These are phyloP conservation scores for Asterionellopsis glacialis DNA, from an alignment of 108 stramenopile species.

Conservation along the genomic window DNA sequence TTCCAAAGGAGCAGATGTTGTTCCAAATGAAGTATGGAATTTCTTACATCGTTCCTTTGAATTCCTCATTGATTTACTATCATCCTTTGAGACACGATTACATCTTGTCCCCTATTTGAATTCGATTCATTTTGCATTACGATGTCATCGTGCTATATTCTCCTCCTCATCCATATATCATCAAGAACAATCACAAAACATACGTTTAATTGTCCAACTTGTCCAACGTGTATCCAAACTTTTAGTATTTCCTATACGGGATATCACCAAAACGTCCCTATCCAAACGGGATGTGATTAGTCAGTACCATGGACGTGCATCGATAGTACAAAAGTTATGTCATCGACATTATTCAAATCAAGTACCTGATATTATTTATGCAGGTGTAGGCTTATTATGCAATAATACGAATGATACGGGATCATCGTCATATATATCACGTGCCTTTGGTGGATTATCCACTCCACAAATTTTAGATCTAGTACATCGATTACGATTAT, in stretches of 20 bases:
- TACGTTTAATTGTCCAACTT: constrained; percentile 35
- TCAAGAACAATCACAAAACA: constrained; percentile 21
- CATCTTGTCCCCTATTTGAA: constrained; percentile 46
- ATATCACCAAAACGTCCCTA: constrained; percentile 17
- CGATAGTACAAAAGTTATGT: constrained; percentile 70
- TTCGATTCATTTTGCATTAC: constrained; percentile 44
- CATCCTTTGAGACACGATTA: constrained; percentile 38
- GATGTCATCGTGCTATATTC: constrained; percentile 24
- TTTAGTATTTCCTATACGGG: constrained; percentile 28
- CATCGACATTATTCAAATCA: constrained; percentile 57
- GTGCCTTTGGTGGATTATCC: constrained; percentile 40
- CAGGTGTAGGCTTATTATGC: constrained; percentile 59
- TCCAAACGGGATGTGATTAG: constrained; percentile 28
- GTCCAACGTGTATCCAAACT: constrained; percentile 21
- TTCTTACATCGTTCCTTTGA: constrained; percentile 53
- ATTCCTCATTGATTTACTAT: constrained; percentile 45
- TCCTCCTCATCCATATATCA: neutral
- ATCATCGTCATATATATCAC: constrained; percentile 27
- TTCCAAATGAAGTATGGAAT: constrained; percentile 8
- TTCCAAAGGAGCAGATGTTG: neutral
- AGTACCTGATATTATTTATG: constrained; percentile 58
- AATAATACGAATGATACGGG: no score
- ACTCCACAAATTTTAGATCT: constrained; percentile 57
- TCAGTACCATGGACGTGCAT: constrained; percentile 45
- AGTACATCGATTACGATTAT: constrained; percentile 66